Percentiles rank a stretch among this genome's conserved stretches.
phyloP scores from a whole-genome alignment of 768 basidiomycete species.

The Kwoniella bestiolae region DNA sequence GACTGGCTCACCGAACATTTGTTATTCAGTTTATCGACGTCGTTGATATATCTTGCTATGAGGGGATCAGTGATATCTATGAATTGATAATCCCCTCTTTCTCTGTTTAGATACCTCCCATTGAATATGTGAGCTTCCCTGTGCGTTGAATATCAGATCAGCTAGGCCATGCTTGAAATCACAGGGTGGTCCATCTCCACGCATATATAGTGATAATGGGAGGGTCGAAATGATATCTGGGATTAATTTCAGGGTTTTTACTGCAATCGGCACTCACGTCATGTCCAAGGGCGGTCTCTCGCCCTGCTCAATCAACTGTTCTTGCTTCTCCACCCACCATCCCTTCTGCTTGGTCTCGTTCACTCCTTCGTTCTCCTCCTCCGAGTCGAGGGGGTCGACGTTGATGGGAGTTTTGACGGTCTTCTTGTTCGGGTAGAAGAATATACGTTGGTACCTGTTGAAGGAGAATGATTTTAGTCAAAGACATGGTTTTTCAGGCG shows the following conservation, averaged over 20 bases:
- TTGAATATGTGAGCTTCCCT: constrained; percentile 83
- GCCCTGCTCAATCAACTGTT: constrained; percentile 23
- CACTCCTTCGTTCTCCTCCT: constrained; percentile 29
- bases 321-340: constrained; percentile 39
- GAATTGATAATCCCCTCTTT: constrained; percentile 91
- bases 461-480: background rate
- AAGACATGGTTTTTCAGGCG: background rate
- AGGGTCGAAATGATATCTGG: too few relatives aligned
- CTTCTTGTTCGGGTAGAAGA: constrained; percentile 73
- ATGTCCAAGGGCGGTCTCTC: constrained; percentile 35
- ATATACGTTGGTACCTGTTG: constrained; percentile 83
- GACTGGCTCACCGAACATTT: constrained; percentile 69
- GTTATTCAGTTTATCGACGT: constrained; percentile 70
- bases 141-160: background rate
- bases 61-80: constrained; percentile 89
- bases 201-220: too few relatives aligned
- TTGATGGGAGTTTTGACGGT: constrained; percentile 58
- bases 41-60: constrained; percentile 77
- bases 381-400: constrained; percentile 24
- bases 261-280: constrained; percentile 38
- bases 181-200: too few relatives aligned
- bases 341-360: constrained; percentile 20
- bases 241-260: too few relatives aligned
- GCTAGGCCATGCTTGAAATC: too few relatives aligned
- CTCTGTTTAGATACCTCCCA: constrained; percentile 74